These are phyloP conservation scores for Suillus clintonianus DNA, from an alignment of 768 basidiomycete species.

Conservation along the genomic window DNA sequence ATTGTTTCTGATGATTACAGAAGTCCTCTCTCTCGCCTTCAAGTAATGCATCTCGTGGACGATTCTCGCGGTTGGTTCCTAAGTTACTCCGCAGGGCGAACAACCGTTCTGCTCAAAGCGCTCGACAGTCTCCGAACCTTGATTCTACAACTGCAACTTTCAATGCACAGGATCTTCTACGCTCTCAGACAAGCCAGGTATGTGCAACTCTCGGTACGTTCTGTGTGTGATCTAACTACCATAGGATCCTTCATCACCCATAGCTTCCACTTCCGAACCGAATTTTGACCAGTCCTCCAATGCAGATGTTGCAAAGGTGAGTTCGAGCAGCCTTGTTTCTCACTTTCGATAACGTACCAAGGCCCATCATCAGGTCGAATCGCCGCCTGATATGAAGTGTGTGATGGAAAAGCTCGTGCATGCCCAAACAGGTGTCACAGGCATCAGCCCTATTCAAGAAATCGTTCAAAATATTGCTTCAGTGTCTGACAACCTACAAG, in stretches of 20 bases:
- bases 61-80: accelerated
- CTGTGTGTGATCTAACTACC: not conserved
- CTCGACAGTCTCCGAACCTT: not conserved
- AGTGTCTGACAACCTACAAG: not conserved
- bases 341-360: not conserved
- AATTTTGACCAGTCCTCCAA: not conserved
- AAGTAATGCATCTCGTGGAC: not conserved
- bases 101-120: not conserved
- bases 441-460: not conserved
- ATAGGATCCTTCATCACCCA: not conserved
- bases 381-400: no score
- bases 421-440: no score
- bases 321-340: not conserved
- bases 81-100: not conserved
- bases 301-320: no score
- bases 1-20: not conserved
- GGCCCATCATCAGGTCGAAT: not conserved
- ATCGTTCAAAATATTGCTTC: not conserved
- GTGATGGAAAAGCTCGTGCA: no score
- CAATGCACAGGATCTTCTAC: no score
- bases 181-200: no score
- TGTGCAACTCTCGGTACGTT: no score
- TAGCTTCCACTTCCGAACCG: not conserved
- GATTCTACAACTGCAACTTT: no score
- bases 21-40: not conserved